A percentile compares a stretch with the other conserved stretches of the same genome.
These are phyloP conservation scores for Acer saccharum DNA, from an alignment of 345 rosid species.

Conservation along the genomic window DNA sequence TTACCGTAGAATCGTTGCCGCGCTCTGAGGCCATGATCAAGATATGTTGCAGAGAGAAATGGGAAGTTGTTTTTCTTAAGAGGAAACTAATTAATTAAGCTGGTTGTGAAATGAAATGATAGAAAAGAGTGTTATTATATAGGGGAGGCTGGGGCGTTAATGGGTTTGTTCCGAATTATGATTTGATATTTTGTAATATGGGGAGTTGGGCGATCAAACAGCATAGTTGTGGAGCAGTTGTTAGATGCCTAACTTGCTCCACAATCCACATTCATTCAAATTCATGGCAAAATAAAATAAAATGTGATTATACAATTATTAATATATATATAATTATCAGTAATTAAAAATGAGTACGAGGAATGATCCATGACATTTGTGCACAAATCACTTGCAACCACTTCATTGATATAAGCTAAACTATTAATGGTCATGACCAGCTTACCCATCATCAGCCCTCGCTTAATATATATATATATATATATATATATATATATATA, in stretches of 20 bases:
- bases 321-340: neutral
- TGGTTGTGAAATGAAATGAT: neutral
- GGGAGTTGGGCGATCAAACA: neutral
- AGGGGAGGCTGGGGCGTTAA: constrained; percentile 7
- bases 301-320: no score
- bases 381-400: neutral
- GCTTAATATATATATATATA: no score
- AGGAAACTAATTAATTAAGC: neutral
- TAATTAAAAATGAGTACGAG: neutral
- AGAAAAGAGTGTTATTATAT: neutral
- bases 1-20: constrained; percentile 8
- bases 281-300: neutral
- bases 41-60: neutral
- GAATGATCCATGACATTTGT: neutral
- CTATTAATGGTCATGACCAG: neutral
- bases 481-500: no score
- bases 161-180: constrained; percentile 19
- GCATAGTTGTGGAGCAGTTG: constrained; percentile 31
- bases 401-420: neutral
- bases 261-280: constrained; percentile 32
- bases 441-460: no score
- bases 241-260: constrained; percentile 33
- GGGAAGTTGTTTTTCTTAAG: neutral
- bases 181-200: neutral
- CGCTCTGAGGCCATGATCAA: constrained; percentile 33